Base-by-base conservation (phyloP, 2,329 filamentous ascomycete genomes). In the Elsinoe arachidis region DNA sequence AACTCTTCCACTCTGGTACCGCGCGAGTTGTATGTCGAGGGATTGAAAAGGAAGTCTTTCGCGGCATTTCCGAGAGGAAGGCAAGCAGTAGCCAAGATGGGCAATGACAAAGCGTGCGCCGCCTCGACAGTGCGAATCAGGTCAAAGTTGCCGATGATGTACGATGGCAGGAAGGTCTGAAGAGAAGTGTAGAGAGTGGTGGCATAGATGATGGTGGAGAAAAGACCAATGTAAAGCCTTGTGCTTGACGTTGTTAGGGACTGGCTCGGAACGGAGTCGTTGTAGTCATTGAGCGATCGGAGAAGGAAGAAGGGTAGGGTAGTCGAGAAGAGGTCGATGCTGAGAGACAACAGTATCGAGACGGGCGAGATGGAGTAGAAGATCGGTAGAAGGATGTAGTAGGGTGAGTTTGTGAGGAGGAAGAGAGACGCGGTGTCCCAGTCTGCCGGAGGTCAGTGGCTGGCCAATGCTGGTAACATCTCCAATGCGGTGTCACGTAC, bases 71-170 rank as follows among this genome's bases (percentile, higher is more conserved):
- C 91, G 15, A 88, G 78, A 1, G 85, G 83, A 2, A 90, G 71
- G 49, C 88, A 77, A 7, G 80, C 77, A 39, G 80, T 70, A 37
- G 83, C 49, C 10, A 78, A 64, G 6, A 66, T 60, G 19, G 68
- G 46, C 5, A 73, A 81, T 1, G 80, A 80, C 10, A 85, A 80
- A 19, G 79, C 74, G 68, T 92, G 83, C 2, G 84, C 87, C 11
- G 80, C 77, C 61, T 82, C 79, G 51, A 96, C 76, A 30, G 83
- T 86, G 5, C 80, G 79, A 55, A 96, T 78, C 57, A 78, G 79
- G n/a, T 80, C 74, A 67, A 96, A 96, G 74, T 92, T 81, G 30
- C 83, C 74, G 54, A 90, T 80, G n/a, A 96, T 77, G 65, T 82
- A 82, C 21, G 75, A 72, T 5, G 89, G 88, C 14, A 96, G 79